phyloP scores from a whole-genome alignment of 148 eudicot species.

The Bassia scoparia region DNA sequence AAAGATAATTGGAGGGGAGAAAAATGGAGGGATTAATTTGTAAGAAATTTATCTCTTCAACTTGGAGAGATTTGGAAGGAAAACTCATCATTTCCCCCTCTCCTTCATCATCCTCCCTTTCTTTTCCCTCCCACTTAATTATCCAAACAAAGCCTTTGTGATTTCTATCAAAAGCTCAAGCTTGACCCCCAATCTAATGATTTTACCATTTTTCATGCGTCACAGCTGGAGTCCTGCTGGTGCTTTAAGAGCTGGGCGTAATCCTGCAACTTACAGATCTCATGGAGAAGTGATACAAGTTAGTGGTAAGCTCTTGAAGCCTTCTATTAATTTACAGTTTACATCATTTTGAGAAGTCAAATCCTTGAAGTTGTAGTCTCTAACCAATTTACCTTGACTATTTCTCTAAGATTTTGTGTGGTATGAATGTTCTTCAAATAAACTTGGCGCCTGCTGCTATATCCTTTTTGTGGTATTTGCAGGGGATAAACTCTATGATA shows the following conservation, averaged over 20 bases:
- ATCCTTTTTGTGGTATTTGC: slow-evolving; percentile 24
- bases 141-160: too few relatives aligned
- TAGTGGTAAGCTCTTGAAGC: slow-evolving; percentile 49
- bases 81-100: too few relatives aligned
- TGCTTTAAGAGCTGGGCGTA: slow-evolving; percentile 81
- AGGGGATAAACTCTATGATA: slow-evolving; percentile 83
- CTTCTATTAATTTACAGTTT: not conserved
- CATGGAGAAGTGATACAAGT: slow-evolving; percentile 63
- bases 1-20: too few relatives aligned
- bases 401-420: too few relatives aligned
- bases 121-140: too few relatives aligned
- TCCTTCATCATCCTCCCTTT: too few relatives aligned
- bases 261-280: slow-evolving; percentile 82
- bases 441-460: not conserved
- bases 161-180: not conserved
- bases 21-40: too few relatives aligned
- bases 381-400: not conserved
- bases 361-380: not conserved
- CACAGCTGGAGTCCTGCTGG: slow-evolving; percentile 99
- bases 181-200: not conserved
- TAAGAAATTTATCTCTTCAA: too few relatives aligned
- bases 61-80: too few relatives aligned
- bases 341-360: not conserved
- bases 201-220: slow-evolving; percentile 12
- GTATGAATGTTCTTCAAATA: too few relatives aligned